Conservation (phyloP, 768 basidiomycete species). For the Clitopilus hobsonii region DNA sequence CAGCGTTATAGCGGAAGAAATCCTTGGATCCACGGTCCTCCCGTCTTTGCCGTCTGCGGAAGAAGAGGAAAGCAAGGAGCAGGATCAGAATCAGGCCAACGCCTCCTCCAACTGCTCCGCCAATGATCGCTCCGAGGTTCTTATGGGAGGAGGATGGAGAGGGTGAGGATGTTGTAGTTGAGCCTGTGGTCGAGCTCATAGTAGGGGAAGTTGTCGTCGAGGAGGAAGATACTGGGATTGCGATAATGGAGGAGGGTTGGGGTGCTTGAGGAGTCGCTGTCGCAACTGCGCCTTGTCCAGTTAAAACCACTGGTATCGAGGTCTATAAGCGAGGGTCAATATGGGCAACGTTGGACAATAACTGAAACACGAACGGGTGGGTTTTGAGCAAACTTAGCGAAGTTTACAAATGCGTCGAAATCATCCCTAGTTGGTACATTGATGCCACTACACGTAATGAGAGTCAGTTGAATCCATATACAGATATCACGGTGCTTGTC, state of each 20-base stretch:
- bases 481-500: neutral
- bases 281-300: constrained; percentile 30
- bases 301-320: constrained; percentile 16
- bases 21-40: constrained; percentile 7
- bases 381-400: neutral
- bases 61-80: constrained; percentile 5
- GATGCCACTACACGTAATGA: neutral
- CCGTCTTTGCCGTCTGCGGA: constrained; percentile 6
- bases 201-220: neutral
- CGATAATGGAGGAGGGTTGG: neutral
- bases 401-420: neutral
- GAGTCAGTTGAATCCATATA: neutral
- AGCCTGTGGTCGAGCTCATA: neutral
- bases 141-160: neutral
- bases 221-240: neutral
- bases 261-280: constrained; percentile 15
- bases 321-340: constrained; percentile 15
- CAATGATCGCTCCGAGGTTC: constrained; percentile 13
- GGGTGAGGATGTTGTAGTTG: neutral
- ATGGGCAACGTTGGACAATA: neutral
- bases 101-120: constrained; percentile 17
- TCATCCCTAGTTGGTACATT: neutral
- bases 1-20: constrained; percentile 11
- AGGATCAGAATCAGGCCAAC: constrained; percentile 8
- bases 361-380: neutral